phyloP scores from a whole-genome alignment of 2,329 filamentous ascomycete species.

The Colletotrichum aenigma region DNA sequence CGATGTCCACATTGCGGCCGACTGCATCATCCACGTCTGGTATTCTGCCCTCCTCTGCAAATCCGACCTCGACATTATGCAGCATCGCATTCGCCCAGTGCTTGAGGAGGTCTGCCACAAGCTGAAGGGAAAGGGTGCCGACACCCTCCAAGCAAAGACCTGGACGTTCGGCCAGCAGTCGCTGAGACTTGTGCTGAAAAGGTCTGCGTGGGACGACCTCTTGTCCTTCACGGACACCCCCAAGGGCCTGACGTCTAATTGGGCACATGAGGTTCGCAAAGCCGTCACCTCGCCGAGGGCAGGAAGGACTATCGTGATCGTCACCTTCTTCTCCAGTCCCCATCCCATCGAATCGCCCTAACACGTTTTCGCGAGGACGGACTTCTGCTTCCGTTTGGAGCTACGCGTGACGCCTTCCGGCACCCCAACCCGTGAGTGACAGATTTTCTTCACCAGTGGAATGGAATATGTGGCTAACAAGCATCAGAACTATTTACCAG shows the following conservation, averaged over 20 bases:
- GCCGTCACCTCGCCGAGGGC: not conserved
- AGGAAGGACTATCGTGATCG: conserved; percentile 10
- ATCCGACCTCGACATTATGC: not conserved
- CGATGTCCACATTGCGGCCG: not conserved
- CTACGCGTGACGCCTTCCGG: not conserved
- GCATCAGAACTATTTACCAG: conserved; percentile 5
- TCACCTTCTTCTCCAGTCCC: not conserved
- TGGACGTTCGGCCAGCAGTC: conserved; percentile 18
- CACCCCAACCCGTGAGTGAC: conserved; percentile 20
- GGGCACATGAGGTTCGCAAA: not conserved
- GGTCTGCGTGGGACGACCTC: conserved; percentile 12
- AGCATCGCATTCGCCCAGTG: not conserved
- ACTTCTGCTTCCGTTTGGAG: not conserved
- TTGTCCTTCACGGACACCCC: conserved; percentile 13
- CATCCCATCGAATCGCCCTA: not conserved
- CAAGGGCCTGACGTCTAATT: not conserved
- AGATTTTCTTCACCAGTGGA: not conserved
- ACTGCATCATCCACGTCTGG: conserved; percentile 24
- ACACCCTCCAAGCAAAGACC: not conserved
- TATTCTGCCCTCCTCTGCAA: conserved; percentile 20
- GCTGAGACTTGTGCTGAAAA: conserved; percentile 12
- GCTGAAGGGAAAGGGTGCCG: not conserved
- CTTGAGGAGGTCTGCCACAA: conserved; percentile 19
- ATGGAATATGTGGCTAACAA: not conserved
- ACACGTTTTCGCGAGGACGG: conserved; percentile 16